A percentile compares a stretch with the other conserved stretches of the same genome.
These are phyloP conservation scores for Talaromyces wortmannii DNA, from an alignment of 495 filamentous ascomycete species.

Conservation along the genomic window DNA sequence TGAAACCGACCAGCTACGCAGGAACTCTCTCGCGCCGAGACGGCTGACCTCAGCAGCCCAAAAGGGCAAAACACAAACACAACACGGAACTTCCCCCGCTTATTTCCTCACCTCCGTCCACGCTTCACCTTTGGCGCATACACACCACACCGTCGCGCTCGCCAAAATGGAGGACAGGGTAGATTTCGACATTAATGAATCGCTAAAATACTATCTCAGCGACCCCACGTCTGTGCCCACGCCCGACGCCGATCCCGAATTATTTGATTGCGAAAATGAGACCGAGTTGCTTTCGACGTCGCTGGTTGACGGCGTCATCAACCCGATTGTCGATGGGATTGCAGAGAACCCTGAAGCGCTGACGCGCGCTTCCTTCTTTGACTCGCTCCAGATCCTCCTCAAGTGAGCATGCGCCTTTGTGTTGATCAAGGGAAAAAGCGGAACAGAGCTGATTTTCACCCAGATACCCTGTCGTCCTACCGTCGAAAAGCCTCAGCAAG, in stretches of 20 bases:
- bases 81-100: constrained; percentile 11
- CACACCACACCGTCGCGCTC: not conserved
- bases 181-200: constrained; percentile 90
- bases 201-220: constrained; percentile 91
- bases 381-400: constrained; percentile 89
- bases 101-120: constrained; percentile 3
- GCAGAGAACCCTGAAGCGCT: constrained; percentile 88
- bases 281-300: constrained; percentile 72
- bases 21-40: not conserved
- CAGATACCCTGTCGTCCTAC: constrained; percentile 79
- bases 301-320: constrained; percentile 76
- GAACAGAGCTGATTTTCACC: constrained; percentile 17
- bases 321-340: constrained; percentile 89
- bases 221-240: constrained; percentile 78
- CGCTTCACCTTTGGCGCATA: not conserved
- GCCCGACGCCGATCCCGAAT: constrained; percentile 75
- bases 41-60: not conserved
- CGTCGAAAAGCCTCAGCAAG: constrained; percentile 78
- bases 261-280: constrained; percentile 88
- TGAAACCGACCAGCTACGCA: not conserved
- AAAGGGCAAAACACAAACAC: constrained; percentile 27
- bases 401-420: constrained; percentile 57
- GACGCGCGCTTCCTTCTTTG: constrained; percentile 67
- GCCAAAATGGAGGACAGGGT: constrained; percentile 65
- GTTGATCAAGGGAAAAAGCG: not conserved